Evolutionary conservation across 495 filamentous ascomycete genomes (phyloP).

Genomic region (Trichoderma parareesei): DNA sequence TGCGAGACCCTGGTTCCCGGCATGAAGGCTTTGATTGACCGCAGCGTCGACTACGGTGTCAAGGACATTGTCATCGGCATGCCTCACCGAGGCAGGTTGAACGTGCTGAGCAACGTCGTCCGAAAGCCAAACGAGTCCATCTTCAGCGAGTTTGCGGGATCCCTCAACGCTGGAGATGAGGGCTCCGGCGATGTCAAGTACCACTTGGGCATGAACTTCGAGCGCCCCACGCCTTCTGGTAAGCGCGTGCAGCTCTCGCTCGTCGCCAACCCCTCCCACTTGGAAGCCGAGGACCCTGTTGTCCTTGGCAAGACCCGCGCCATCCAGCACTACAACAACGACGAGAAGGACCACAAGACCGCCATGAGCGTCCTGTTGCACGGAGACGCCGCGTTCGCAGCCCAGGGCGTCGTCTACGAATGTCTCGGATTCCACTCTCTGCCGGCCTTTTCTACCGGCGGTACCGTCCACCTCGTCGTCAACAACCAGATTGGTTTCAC

Average conservation of each 20-base stretch:
- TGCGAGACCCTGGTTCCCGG: conserved; percentile 93
- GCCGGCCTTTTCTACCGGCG: conserved; percentile 91
- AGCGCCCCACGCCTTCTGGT: conserved; percentile 93
- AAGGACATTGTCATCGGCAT: conserved; percentile 99
- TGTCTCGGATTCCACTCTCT: conserved; percentile 95
- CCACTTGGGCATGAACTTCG: conserved; percentile 99
- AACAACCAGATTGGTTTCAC: conserved; percentile 99
- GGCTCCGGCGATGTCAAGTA: conserved; percentile 99
- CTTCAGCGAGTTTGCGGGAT: conserved; percentile 94
- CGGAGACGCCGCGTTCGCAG: conserved; percentile 95
- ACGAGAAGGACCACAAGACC: conserved; percentile 75
- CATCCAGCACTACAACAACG: conserved; percentile 98
- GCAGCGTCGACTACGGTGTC: conserved; percentile 94
- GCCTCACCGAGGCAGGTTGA: conserved; percentile 97
- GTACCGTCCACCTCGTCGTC: conserved; percentile 93
- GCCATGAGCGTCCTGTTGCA: conserved; percentile 95
- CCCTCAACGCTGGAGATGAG: conserved; percentile 81
- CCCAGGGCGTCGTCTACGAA: conserved; percentile 95
- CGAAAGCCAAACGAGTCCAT: conserved; percentile 98
- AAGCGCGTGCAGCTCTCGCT: conserved; percentile 98
- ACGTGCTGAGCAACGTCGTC: conserved; percentile 96
- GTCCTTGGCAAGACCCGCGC: conserved; percentile 95
- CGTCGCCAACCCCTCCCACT: conserved; percentile 95
- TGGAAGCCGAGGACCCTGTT: conserved; percentile 97
- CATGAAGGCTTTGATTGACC: conserved; percentile 98